Evolutionary conservation across 2,329 filamentous ascomycete species (phyloP), one percentile per base, ranked within the genome.

Genomic region (Drechslerella coelobrocha): DNA sequence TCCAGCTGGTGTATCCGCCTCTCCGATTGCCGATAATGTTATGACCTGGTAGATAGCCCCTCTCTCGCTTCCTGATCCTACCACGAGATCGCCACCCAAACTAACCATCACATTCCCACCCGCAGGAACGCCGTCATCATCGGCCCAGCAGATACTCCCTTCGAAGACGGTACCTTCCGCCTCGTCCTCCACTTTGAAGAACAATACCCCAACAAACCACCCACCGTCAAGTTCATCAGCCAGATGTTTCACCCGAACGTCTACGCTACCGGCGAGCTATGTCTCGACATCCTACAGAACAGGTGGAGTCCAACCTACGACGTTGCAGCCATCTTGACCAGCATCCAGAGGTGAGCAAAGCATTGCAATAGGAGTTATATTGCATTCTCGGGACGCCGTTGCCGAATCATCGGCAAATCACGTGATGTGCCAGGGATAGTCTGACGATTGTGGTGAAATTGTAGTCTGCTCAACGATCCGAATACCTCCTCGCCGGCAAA

Each of bases 161-260:
- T 97, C 77, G 94, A 99, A 81, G 94, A 99, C 79, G 94, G 94
- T 73, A 99, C 94, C 21, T 99, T 99, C 79, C 85, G 93, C 74
- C 88, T 99, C 9, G 92, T 97, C 55, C 97, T 99, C 93, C 92
- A 97, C 78, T 99, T 99, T 76, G 94, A 97, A 78, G 94, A 99
- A 80, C 92, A 96, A 77, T 99, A 99, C 77, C 94, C 94, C 27
- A 99, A 97, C 82, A 97, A 97, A 79, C 94, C 94, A 3, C 94
- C 94, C 0, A 90, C 92, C 31, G 94, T 97, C 81, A 97, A 97
- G 78, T 99, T 99, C 79, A 96, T 99, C 79, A 96, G 91, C 80
- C 88, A 94, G 79, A 99, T 99, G 94, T 99, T 99, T 80, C 94
- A 99, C 77, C 94, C 94, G 17, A 99, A 99, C 78, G 94, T 99